Conservation (phyloP, 2,329 filamentous ascomycete species). For the Knoxdaviesia capensis region DNA sequence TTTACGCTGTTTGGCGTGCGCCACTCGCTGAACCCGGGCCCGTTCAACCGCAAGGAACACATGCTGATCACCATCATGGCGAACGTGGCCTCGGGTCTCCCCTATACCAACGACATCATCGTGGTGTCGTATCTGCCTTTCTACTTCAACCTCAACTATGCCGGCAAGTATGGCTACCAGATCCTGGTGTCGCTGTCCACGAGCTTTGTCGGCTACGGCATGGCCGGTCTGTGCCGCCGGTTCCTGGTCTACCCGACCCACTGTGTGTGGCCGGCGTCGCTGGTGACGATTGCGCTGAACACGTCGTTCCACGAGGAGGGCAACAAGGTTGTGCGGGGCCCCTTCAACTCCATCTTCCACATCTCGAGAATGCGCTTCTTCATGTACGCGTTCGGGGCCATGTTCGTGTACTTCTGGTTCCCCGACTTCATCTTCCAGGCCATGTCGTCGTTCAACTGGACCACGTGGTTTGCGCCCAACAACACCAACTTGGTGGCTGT, state of each 20-base stretch:
- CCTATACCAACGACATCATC: conserved; percentile 34
- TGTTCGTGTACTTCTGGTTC: conserved; percentile 40
- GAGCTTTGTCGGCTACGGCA: conserved; percentile 38
- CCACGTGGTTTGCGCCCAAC: conserved; percentile 32
- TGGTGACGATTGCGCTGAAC: conserved; percentile 34
- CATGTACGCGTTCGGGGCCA: conserved; percentile 24
- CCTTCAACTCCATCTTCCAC: conserved; percentile 21
- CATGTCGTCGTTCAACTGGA: conserved; percentile 33
- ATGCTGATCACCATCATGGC: conserved; percentile 42
- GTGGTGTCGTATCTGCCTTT: conserved; percentile 30
- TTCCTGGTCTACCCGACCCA: conserved; percentile 35
- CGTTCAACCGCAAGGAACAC: conserved; percentile 40
- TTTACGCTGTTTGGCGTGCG: conserved; percentile 28
- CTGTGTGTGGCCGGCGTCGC: conserved; percentile 35
- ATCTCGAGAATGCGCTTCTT: conserved; percentile 32
- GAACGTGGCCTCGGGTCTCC: conserved; percentile 32
- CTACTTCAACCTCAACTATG: conserved; percentile 34
- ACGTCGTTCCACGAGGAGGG: conserved; percentile 27
- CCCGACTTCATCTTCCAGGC: conserved; percentile 32
- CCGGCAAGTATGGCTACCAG: conserved; percentile 30
- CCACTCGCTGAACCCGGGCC: conserved; percentile 31
- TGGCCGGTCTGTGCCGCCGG: conserved; percentile 31
- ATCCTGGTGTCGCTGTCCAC: conserved; percentile 33
- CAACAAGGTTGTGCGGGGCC: conserved; percentile 15
- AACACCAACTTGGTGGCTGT: conserved; percentile 21